Base-by-base conservation (phyloP, 345 rosid species). In the Pistacia atlantica region DNA sequence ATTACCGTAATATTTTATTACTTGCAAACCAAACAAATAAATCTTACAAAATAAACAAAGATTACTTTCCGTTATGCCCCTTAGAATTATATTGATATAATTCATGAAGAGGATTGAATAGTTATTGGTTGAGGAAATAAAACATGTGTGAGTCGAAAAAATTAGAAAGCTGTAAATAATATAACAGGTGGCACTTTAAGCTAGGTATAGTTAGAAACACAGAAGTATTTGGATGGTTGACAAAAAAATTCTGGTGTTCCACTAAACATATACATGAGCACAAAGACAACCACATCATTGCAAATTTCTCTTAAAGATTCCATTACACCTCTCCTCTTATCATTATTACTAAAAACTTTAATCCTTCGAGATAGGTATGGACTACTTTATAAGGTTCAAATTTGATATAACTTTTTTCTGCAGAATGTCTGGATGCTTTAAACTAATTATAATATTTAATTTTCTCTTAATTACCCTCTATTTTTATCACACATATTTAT, bases 211-310 rank as follows among this genome's bases (percentile, higher is more conserved):
- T 22, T 22, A 22, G 25, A 22, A 22, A 22, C 25, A 22, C 25
- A 22, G 25, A 22, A 22, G 25, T 22, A 31, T 13, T 38, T 58
- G 35, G 37, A 74, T 67, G 46, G 81, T 81, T 81, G 84, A 80
- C 84, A 61, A 22, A 0, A 22, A 22, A 25, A 52, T 57, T 62
- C 31, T 45, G 38, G 67, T 68, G 79, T 86, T 74, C 75, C 93
- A 87, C 88, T 87, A 58, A 82, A 74, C 63, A 72, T 83, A 80
- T 87, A 86, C 87, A 69, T 76, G 51, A 84, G 65, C 74, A 75
- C 25, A 22, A 22, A 22, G 25, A 22, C 74, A 78, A 75, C 83
- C 82, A 73, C 84, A 76, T 79, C 82, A 73, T 79, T 52, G 5
- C 31, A 51, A 7, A 17, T 67, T 62, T 65, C 68, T 59, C 35